A percentile compares a stretch with the other conserved stretches of the same genome.
Evolutionary conservation across 2,329 filamentous ascomycete genomes (phyloP).

Genomic region (Fusarium palustre): DNA sequence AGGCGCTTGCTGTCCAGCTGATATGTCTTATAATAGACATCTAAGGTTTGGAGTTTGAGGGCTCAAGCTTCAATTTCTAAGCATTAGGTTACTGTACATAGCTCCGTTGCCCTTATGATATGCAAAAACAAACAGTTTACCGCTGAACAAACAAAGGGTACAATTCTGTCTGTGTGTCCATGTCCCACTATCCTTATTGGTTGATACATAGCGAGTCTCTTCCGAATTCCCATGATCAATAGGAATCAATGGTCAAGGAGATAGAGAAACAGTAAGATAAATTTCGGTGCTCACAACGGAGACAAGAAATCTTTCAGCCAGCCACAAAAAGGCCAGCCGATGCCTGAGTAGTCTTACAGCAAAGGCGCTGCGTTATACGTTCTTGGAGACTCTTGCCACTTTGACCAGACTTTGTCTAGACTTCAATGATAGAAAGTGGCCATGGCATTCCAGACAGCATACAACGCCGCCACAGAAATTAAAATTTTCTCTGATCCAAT

Average conservation of each 20-base stretch:
- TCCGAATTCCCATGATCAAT: neutral
- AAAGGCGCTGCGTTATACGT: neutral
- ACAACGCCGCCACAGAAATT: neutral
- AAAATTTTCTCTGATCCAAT: neutral
- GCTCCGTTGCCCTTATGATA: neutral
- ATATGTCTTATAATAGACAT: neutral
- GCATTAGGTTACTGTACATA: neutral
- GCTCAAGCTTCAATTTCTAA: neutral
- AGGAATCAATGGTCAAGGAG: neutral
- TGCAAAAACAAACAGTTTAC: neutral
- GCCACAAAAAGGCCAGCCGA: neutral
- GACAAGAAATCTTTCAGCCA: neutral
- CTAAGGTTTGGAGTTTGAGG: neutral
- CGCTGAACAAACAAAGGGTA: neutral
- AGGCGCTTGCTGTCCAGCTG: neutral
- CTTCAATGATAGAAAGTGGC: neutral
- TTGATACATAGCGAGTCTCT: neutral
- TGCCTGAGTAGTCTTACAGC: neutral
- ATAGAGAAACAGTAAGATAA: neutral
- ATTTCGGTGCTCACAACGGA: neutral
- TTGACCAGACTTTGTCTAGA: accelerated
- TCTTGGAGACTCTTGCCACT: neutral
- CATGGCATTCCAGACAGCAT: neutral
- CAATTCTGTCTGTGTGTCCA: neutral
- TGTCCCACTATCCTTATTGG: neutral